Conservation (phyloP, 306 rosid species). For the Vicia faba region DNA sequence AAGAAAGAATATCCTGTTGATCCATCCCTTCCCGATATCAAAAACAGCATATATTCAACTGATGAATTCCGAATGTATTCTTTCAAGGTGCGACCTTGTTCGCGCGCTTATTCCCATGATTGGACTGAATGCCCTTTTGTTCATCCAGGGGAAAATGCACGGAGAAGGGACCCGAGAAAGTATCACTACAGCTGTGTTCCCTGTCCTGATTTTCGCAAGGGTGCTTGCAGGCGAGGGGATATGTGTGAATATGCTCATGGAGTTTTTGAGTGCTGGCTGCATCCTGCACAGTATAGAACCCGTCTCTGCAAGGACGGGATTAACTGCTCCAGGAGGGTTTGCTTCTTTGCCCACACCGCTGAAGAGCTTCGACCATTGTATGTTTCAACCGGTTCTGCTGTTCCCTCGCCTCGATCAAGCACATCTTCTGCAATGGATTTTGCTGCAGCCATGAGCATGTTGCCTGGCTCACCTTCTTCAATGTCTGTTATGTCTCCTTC, state of each 20-base stretch:
- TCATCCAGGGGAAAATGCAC: constrained; percentile 97
- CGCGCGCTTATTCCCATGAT: constrained; percentile 93
- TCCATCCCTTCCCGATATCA: constrained; percentile 92
- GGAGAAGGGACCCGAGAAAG: constrained; percentile 96
- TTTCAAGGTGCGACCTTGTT: constrained; percentile 94
- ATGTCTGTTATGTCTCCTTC: constrained; percentile 85
- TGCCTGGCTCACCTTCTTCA: constrained; percentile 90
- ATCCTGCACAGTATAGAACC: constrained; percentile 93
- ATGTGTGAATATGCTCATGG: constrained; percentile 98
- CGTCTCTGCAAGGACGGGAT: constrained; percentile 91
- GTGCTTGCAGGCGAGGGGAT: constrained; percentile 93
- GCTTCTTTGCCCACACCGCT: constrained; percentile 88
- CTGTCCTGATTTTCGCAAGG: constrained; percentile 92
- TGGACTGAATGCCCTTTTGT: constrained; percentile 99
- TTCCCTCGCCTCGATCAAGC: constrained; percentile 87
- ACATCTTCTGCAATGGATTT: constrained; percentile 85
- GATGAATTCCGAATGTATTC: constrained; percentile 95
- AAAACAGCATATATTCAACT: constrained; percentile 90
- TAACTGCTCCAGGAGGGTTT: constrained; percentile 80
- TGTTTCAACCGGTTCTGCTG: constrained; percentile 92
- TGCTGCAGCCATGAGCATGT: constrained; percentile 84
- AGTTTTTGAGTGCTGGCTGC: constrained; percentile 95
- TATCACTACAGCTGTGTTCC: constrained; percentile 95
- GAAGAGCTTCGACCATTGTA: constrained; percentile 89
- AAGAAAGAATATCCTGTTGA: constrained; percentile 91